Evolutionary conservation across 768 basidiomycete species (phyloP).

Genomic region (Clavulina sp.): DNA sequence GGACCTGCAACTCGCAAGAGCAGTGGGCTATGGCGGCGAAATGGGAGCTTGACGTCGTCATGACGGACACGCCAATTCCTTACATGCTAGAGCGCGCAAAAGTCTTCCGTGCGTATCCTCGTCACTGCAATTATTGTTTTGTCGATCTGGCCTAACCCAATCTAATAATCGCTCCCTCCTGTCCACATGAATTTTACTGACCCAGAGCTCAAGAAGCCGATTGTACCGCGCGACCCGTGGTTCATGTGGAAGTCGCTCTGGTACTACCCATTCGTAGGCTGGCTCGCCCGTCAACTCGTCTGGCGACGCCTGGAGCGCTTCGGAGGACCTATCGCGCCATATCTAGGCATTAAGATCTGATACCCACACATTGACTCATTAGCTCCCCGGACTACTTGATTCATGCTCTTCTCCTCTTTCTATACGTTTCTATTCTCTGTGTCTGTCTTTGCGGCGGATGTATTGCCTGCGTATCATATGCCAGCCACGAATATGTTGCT

Average conservation of each 20-base stretch:
- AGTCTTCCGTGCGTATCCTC: slow-evolving; percentile 31
- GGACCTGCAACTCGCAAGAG: slow-evolving; percentile 85
- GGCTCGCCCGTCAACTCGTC: background rate
- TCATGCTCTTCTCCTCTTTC: no score
- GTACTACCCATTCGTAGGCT: background rate
- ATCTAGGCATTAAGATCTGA: background rate
- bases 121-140: background rate
- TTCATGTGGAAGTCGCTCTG: background rate
- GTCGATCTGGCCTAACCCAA: background rate
- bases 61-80: slow-evolving; percentile 54
- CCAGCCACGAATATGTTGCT: no score
- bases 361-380: background rate
- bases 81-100: slow-evolving; percentile 47
- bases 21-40: slow-evolving; percentile 41
- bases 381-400: no score
- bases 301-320: background rate
- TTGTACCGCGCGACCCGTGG: background rate
- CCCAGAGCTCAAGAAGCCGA: background rate
- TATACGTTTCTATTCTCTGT: no score
- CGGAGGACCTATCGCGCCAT: background rate
- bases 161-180: background rate
- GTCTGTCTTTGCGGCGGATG: no score
- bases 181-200: background rate
- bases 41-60: slow-evolving; percentile 62
- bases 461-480: no score